Evolutionary conservation across 352 stramenopile genomes (phyloP).

Genomic region (Phytophthora agathidicida): DNA sequence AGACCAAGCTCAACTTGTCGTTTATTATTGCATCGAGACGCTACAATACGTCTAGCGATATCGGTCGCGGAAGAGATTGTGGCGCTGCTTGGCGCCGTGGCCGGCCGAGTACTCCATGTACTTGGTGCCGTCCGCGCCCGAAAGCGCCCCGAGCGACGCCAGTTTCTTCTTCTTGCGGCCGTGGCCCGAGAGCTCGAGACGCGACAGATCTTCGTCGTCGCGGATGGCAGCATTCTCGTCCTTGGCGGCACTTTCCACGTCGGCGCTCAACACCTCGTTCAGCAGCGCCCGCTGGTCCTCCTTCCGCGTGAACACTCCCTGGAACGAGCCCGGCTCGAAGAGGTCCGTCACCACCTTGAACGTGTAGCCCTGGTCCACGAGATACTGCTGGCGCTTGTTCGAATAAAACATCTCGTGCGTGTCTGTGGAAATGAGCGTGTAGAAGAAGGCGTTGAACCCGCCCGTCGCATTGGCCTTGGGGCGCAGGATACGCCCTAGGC

Average conservation of each 20-base stretch:
- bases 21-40: conserved; percentile 2
- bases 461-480: conserved; percentile 96
- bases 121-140: conserved; percentile 76
- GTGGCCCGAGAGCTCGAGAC: conserved; percentile 60
- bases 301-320: conserved; percentile 84
- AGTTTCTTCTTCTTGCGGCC: conserved; percentile 83
- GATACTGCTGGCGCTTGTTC: conserved; percentile 99
- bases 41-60: conserved; percentile 55
- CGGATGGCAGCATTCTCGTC: conserved; percentile 86
- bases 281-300: conserved; percentile 78
- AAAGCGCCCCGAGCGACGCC: conserved; percentile 76
- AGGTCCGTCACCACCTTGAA: conserved; percentile 99
- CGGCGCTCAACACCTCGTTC: conserved; percentile 81
- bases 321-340: conserved; percentile 79
- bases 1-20: not conserved
- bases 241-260: conserved; percentile 81
- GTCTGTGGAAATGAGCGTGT: conserved; percentile 99
- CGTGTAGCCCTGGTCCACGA: conserved; percentile 99
- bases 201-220: conserved; percentile 83
- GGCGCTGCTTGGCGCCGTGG: conserved; percentile 82
- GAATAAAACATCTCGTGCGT: conserved; percentile 99
- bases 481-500: conserved; percentile 98
- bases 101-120: conserved; percentile 90
- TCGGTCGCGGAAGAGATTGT: conserved; percentile 87
- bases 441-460: conserved; percentile 99